These are phyloP conservation scores for Ammopiptanthus mongolicus DNA, from an alignment of 306 rosid genomes.

Conservation along the genomic window DNA sequence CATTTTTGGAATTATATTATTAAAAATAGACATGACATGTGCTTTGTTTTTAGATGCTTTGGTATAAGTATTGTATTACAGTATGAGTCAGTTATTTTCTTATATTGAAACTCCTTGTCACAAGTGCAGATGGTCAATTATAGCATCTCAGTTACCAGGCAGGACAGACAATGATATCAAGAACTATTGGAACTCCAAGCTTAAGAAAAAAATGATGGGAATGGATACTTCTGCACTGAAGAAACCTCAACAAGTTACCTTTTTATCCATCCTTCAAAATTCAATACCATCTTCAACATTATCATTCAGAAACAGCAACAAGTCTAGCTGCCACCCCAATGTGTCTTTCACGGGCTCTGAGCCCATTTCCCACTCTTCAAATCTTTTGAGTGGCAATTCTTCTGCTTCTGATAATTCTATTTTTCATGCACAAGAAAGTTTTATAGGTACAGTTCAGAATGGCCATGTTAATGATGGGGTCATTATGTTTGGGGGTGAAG, in stretches of 20 bases:
- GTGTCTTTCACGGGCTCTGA: constrained; percentile 29
- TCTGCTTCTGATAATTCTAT: constrained; percentile 18
- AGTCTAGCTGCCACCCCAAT: constrained; percentile 5
- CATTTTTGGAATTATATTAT: not conserved
- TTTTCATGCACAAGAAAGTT: constrained; percentile 45
- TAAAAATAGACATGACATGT: not conserved
- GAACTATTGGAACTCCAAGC: constrained; percentile 94
- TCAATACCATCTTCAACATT: constrained; percentile 30
- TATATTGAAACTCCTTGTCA: not conserved
- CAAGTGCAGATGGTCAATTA: constrained; percentile 80
- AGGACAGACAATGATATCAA: constrained; percentile 92
- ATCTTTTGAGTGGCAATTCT: constrained; percentile 34
- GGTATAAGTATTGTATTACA: not conserved
- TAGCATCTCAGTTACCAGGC: constrained; percentile 82
- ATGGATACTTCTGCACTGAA: constrained; percentile 26
- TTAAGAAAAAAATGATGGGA: constrained; percentile 68
- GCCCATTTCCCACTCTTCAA: constrained; percentile 36
- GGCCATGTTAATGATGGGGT: constrained; percentile 13
- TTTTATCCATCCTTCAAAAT: constrained; percentile 34
- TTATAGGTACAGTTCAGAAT: constrained; percentile 23
- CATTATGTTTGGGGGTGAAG: constrained; percentile 47
- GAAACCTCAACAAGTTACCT: constrained; percentile 28
- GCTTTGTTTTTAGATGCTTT: not conserved
- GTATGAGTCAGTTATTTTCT: not conserved
- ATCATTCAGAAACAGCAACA: constrained; percentile 29